Evolutionary conservation across 129 eudicot genomes (phyloP).

Genomic region (Gnaphalium uliginosum): DNA sequence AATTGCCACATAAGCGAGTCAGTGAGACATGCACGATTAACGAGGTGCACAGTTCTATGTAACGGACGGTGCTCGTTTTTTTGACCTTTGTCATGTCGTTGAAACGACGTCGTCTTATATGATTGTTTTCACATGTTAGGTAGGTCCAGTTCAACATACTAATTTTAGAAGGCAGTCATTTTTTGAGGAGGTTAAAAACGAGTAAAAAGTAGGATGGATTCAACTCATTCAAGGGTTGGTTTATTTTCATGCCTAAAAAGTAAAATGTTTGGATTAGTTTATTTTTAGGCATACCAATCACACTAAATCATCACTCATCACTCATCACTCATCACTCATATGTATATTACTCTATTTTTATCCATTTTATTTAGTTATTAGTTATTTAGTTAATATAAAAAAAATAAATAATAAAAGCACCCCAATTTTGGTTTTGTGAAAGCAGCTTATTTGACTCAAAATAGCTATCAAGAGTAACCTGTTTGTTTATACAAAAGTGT

Average conservation of each 20-base stretch:
- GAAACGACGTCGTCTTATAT: conserved; percentile 13
- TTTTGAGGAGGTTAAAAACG: not conserved
- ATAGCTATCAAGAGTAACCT: not conserved
- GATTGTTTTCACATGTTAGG: not conserved
- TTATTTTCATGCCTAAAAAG: not conserved
- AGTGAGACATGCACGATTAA: not conserved
- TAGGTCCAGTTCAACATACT: not conserved
- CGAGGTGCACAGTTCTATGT: conserved; percentile 14
- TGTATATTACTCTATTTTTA: too few relatives aligned
- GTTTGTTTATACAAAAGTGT: not conserved
- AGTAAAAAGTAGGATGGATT: not conserved
- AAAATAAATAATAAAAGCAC: too few relatives aligned
- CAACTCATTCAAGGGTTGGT: not conserved
- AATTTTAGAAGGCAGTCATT: conserved; percentile 1
- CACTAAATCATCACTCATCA: too few relatives aligned
- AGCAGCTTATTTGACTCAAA: too few relatives aligned
- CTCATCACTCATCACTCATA: too few relatives aligned
- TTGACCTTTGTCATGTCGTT: conserved; percentile 5
- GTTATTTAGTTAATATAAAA: too few relatives aligned
- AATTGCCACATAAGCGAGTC: conserved; percentile 1
- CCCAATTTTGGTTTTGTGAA: too few relatives aligned
- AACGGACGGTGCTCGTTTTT: conserved; percentile 11
- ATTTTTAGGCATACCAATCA: too few relatives aligned
- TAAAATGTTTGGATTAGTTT: not conserved
- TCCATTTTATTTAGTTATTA: too few relatives aligned